These are phyloP conservation scores for Polygonum aviculare DNA, from an alignment of 148 eudicot genomes.

Conservation along the genomic window DNA sequence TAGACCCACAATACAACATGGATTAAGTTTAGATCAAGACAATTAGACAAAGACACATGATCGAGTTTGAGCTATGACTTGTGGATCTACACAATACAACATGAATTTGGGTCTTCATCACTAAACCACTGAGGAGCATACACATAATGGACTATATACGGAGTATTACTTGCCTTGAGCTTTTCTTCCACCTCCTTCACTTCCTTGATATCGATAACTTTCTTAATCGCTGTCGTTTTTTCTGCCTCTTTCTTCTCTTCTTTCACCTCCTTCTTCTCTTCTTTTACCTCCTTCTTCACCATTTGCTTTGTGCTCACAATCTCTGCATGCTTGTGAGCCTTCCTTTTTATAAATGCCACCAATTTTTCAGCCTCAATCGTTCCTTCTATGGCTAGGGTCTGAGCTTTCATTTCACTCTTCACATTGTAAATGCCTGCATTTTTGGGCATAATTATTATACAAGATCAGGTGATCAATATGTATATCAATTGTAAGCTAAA, in stretches of 20 bases:
- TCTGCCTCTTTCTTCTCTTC: slow-evolving; percentile 21
- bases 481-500: too few species aligned
- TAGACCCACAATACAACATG: too few species aligned
- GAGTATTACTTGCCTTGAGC: slow-evolving; percentile 34
- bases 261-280: slow-evolving; percentile 20
- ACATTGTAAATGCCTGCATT: slow-evolving; percentile 62
- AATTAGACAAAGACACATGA: not conserved
- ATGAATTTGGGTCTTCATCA: slow-evolving; percentile 88
- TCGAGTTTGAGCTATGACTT: not conserved
- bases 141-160: slow-evolving; percentile 72
- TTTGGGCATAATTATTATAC: not conserved
- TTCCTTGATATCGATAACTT: slow-evolving; percentile 41
- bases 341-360: slow-evolving; percentile 30
- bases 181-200: slow-evolving; percentile 49
- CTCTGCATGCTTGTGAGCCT: slow-evolving; percentile 44
- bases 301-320: slow-evolving; percentile 24
- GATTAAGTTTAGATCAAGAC: too few species aligned
- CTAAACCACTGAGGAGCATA: slow-evolving; percentile 85
- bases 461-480: too few species aligned
- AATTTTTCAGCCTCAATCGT: slow-evolving; percentile 38
- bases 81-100: slow-evolving; percentile 27
- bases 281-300: slow-evolving; percentile 16
- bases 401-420: slow-evolving; percentile 64
- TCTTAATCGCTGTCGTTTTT: slow-evolving; percentile 14
- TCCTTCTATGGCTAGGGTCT: slow-evolving; percentile 56